A percentile compares a stretch with the other conserved stretches of the same genome.
phyloP scores from a whole-genome alignment of 768 basidiomycete genomes.

The Amanita thiersii region DNA sequence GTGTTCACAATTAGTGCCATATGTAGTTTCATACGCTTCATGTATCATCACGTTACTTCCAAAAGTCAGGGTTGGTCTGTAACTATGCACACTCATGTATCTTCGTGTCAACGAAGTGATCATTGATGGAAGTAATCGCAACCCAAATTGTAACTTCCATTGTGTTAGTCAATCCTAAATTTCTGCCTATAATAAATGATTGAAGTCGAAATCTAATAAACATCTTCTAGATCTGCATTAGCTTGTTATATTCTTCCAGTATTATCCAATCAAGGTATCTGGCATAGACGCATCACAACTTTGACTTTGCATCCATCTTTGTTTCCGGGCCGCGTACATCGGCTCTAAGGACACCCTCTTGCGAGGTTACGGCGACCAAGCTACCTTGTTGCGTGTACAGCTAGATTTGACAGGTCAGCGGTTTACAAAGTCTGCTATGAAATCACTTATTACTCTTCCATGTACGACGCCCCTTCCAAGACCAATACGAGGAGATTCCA shows the following conservation, averaged over 20 bases:
- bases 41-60: conserved; percentile 4
- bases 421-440: conserved; percentile 1
- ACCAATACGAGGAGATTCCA: conserved; percentile 53
- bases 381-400: conserved; percentile 61
- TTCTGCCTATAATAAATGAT: no score
- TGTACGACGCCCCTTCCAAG: conserved; percentile 64
- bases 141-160: no score
- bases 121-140: no score
- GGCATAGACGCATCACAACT: conserved; percentile 23
- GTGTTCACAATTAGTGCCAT: neutral
- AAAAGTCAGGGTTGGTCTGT: conserved; percentile 3
- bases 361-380: conserved; percentile 68
- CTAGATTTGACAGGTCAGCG: conserved; percentile 23
- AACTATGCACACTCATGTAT: neutral
- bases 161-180: no score
- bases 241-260: no score
- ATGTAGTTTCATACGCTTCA: neutral
- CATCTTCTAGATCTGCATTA: no score
- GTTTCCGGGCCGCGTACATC: conserved; percentile 34
- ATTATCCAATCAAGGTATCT: no score
- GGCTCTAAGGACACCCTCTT: conserved; percentile 73
- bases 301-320: conserved; percentile 18
- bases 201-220: no score
- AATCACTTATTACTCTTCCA: conserved; percentile 48
- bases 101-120: no score